Percentiles rank a stretch among this genome's conserved stretches.
phyloP scores from a whole-genome alignment of 2,329 filamentous ascomycete species.

The Colletotrichum aenigma region DNA sequence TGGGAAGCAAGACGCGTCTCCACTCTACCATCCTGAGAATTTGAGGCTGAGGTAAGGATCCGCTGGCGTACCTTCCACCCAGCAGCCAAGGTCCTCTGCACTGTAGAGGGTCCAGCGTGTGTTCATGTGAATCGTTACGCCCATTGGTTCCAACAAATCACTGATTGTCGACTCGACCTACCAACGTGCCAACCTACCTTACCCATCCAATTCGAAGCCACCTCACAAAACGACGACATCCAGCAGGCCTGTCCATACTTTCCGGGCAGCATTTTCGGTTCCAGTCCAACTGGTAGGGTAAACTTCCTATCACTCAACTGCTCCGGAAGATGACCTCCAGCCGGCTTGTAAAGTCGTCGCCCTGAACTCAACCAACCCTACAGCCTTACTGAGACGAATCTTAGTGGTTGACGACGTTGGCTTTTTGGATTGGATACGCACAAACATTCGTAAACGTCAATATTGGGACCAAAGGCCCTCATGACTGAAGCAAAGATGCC shows the following conservation, averaged over 20 bases:
- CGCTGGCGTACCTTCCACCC: neutral
- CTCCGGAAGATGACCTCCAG: slow-evolving; percentile 1
- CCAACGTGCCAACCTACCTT: neutral
- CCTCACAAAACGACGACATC: neutral
- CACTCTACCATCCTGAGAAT: neutral
- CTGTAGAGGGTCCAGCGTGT: neutral
- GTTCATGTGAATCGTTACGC: neutral
- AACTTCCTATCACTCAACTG: neutral
- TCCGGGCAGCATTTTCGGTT: neutral
- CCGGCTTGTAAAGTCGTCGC: neutral
- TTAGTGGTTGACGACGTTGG: neutral
- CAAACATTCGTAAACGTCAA: neutral
- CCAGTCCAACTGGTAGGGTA: neutral
- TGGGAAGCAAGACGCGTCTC: neutral
- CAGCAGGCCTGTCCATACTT: neutral
- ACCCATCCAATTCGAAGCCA: neutral
- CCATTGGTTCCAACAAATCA: neutral
- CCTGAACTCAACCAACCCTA: neutral
- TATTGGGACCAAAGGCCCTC: neutral
- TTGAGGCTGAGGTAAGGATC: slow-evolving; percentile 9
- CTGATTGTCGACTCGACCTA: neutral
- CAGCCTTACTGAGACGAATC: neutral
- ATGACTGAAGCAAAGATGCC: slow-evolving; percentile 48
- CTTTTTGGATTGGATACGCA: neutral
- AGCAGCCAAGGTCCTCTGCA: neutral